Evolutionary conservation across 805 yeast genomes (phyloP), one percentile per base, ranked within the genome.

Genomic region (Wickerhamiella azymoides): DNA sequence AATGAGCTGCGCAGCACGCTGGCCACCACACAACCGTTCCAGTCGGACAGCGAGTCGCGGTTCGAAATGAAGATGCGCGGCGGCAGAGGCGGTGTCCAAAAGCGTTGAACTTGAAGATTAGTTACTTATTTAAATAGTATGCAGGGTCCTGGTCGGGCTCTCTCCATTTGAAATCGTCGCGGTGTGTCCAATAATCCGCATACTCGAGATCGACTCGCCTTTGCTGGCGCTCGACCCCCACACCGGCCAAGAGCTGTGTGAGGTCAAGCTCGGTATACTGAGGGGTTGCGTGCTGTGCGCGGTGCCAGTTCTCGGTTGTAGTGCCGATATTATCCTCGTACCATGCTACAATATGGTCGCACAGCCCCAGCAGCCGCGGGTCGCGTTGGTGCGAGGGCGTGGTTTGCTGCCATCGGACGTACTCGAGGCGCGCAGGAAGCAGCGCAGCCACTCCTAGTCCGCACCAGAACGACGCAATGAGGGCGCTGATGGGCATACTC

Each of bases 141-240:
- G 47, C 73, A 2, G 74, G 75, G 48, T 71, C 74, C 54, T 71
- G 74, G 52, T 71, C 76, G 1, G 75, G 74, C 52, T 71, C 75
- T 14, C 61, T 72, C 74, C 76, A 71, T 50, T 70, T 73, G 50
- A 69, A 71, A 11, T 66, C 67, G 47, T 67, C 72, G 42, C 73
- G 40, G 32, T 38, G 41, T 9, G 51, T 47, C 57, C 55, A 52
- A 39, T 52, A 52, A 41, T 54, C 53, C 1, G 53, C 53, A 28
- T 50, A 53, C 10, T 47, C 43, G 8, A 30, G 43, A 16, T 43
- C 38, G 13, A 32, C 37, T 16, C 14, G 36, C 27, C 40, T 19
- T 13, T 39, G 25, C 16, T 46, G 41, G 24, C 49, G 32, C 40
- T 39, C 48, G 11, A 52, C 43, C 14, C 55, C 53, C n/a, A 45